Percentiles rank a stretch among this genome's conserved stretches.
Conservation (phyloP, 768 basidiomycete species). For the Russula lepida region DNA sequence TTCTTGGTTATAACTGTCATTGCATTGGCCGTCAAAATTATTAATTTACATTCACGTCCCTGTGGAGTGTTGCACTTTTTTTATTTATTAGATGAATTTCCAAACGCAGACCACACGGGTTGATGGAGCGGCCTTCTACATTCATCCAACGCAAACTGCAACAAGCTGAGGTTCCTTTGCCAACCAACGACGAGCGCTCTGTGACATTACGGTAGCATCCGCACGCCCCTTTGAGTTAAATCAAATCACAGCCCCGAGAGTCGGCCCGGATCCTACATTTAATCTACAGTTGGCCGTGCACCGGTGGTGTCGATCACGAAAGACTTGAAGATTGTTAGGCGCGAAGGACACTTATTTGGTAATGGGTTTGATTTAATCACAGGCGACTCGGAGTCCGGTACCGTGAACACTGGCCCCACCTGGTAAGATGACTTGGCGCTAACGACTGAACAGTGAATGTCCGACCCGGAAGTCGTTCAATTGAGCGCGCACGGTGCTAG, state of each 20-base stretch:
- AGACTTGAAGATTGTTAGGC: background rate
- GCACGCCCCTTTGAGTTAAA: background rate
- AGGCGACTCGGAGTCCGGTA: too few relatives aligned
- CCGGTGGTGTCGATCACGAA: background rate
- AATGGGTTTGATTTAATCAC: too few relatives aligned
- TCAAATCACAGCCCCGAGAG: background rate
- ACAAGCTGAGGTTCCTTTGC: background rate
- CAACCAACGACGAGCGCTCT: slow-evolving; percentile 1
- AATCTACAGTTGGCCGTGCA: background rate
- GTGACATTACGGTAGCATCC: background rate
- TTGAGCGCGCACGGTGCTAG: background rate
- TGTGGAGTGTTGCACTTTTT: background rate
- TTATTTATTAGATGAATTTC: background rate
- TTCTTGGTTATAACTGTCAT: background rate
- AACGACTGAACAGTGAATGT: background rate
- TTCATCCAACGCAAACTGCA: too few relatives aligned
- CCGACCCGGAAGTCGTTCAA: background rate
- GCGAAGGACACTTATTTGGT: too few relatives aligned
- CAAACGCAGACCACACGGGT: background rate
- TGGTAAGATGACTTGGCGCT: background rate
- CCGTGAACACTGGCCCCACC: too few relatives aligned
- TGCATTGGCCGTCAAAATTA: background rate
- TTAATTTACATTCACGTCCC: background rate
- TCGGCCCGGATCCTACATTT: too few relatives aligned
- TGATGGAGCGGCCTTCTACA: background rate